These are phyloP conservation scores for Rubia yunnanensis DNA, from an alignment of 257 asterid species.

Conservation along the genomic window DNA sequence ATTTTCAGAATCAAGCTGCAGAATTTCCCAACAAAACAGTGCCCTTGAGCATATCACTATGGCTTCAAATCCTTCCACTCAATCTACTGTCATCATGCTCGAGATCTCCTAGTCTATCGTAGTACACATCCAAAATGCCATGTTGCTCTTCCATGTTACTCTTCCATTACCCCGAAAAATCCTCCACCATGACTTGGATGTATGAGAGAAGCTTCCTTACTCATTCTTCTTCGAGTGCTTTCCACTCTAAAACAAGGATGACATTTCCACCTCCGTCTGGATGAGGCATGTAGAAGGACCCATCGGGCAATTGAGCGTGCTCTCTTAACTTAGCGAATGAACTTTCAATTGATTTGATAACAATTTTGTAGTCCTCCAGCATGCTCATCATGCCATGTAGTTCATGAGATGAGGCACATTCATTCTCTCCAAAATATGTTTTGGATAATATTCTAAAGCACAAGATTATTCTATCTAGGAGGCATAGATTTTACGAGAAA, in stretches of 20 bases:
- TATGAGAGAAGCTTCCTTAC: background rate
- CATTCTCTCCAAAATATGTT: too few species aligned
- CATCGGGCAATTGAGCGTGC: constrained; percentile 2
- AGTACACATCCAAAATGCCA: background rate
- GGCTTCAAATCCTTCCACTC: background rate
- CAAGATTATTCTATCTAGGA: too few species aligned
- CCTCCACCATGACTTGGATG: background rate
- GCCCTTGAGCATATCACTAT: too few species aligned
- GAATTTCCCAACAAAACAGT: too few species aligned
- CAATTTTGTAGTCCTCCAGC: background rate
- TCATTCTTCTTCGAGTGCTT: background rate
- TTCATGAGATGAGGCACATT: too few species aligned
- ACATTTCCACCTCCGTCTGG: constrained; percentile 12
- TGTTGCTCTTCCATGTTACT: background rate
- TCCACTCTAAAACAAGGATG: constrained; percentile 3
- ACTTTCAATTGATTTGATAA: background rate
- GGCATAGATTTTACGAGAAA: too few species aligned
- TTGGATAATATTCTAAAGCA: too few species aligned
- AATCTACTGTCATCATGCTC: background rate
- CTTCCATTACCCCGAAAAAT: background rate
- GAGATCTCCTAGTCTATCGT: background rate
- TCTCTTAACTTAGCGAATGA: constrained; percentile 5
- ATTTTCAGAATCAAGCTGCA: too few species aligned
- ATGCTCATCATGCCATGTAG: background rate
- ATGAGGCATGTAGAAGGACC: constrained; percentile 11